A percentile compares a stretch with the other conserved stretches of the same genome.
Conservation (phyloP, 805 yeast species). For the Cyberlindnera sargentensis region DNA sequence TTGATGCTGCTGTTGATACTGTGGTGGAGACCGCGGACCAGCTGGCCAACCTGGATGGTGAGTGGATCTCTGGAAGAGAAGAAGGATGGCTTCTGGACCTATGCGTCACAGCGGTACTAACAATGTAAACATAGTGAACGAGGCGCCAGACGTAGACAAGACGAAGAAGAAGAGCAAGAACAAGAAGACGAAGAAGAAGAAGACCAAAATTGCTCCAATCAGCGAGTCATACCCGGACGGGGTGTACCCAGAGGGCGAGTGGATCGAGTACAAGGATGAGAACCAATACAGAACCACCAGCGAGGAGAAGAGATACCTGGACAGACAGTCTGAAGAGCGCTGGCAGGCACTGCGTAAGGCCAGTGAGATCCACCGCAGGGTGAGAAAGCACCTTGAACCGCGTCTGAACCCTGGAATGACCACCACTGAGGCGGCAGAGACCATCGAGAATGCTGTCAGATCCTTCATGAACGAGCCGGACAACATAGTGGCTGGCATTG, state of each 20-base stretch:
- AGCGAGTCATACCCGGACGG: conserved; percentile 63
- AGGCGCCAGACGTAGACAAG: conserved; percentile 18
- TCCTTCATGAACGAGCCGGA: conserved; percentile 56
- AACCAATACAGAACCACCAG: conserved; percentile 72
- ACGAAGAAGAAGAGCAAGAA: conserved; percentile 44
- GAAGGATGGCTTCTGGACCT: no score
- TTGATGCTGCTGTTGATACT: no score
- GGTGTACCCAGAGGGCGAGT: conserved; percentile 80
- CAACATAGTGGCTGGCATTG: conserved; percentile 75
- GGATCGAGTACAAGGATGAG: conserved; percentile 63
- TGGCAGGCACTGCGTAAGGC: conserved; percentile 93
- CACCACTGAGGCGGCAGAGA: conserved; percentile 83
- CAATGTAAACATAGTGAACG: conserved; percentile 15
- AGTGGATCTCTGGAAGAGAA: neutral
- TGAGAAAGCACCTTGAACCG: conserved; percentile 69
- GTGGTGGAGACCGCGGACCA: conserved; percentile 4
- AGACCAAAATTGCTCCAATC: conserved; percentile 51
- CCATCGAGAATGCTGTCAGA: conserved; percentile 80
- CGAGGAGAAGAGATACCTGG: conserved; percentile 79
- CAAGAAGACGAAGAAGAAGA: conserved; percentile 52
- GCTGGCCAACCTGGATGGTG: conserved; percentile 15
- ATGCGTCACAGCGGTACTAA: neutral
- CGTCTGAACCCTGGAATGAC: conserved; percentile 86
- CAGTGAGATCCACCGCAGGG: conserved; percentile 93
- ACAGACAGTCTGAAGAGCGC: conserved; percentile 46